phyloP scores from a whole-genome alignment of 495 filamentous ascomycete species.

The Alectoria sarmentosa region DNA sequence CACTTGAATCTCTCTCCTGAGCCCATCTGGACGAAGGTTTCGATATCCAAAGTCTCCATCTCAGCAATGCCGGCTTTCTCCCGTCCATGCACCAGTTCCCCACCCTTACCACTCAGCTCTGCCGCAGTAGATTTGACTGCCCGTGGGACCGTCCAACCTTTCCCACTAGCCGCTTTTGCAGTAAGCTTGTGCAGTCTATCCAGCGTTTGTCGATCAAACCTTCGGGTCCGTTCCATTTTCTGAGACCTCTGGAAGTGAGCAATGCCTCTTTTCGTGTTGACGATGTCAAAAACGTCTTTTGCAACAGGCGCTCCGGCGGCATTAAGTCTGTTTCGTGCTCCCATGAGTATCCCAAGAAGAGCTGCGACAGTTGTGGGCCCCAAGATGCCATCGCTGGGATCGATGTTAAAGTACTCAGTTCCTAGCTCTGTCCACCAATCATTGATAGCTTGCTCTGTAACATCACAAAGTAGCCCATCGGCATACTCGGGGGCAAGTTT shows the following conservation, averaged over 20 bases:
- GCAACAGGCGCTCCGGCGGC: slow-evolving; percentile 72
- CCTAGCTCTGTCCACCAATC: slow-evolving; percentile 98
- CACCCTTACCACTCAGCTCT: slow-evolving; percentile 90
- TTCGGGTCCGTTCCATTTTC: slow-evolving; percentile 64
- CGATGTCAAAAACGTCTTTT: slow-evolving; percentile 90
- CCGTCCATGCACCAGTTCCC: slow-evolving; percentile 91
- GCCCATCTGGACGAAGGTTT: slow-evolving; percentile 68
- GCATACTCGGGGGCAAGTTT: slow-evolving; percentile 82
- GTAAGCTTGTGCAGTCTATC: slow-evolving; percentile 72
- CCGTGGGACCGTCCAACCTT: slow-evolving; percentile 74
- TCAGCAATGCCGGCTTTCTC: slow-evolving; percentile 88
- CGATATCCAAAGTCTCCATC: slow-evolving; percentile 84
- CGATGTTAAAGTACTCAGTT: slow-evolving; percentile 78
- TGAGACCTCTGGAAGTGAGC: slow-evolving; percentile 82
- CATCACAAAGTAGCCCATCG: slow-evolving; percentile 87
- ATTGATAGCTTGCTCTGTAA: slow-evolving; percentile 81
- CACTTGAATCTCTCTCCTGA: slow-evolving; percentile 80
- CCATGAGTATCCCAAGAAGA: slow-evolving; percentile 78
- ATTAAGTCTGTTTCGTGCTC: slow-evolving; percentile 80
- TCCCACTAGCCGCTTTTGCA: slow-evolving; percentile 77
- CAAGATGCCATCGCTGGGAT: slow-evolving; percentile 85
- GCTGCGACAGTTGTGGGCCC: slow-evolving; percentile 90
- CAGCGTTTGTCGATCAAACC: slow-evolving; percentile 77
- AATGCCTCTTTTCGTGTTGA: slow-evolving; percentile 73
- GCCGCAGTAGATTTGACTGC: slow-evolving; percentile 93